Conservation (phyloP, 345 rosid genomes). For the Aethionema arabicum region DNA sequence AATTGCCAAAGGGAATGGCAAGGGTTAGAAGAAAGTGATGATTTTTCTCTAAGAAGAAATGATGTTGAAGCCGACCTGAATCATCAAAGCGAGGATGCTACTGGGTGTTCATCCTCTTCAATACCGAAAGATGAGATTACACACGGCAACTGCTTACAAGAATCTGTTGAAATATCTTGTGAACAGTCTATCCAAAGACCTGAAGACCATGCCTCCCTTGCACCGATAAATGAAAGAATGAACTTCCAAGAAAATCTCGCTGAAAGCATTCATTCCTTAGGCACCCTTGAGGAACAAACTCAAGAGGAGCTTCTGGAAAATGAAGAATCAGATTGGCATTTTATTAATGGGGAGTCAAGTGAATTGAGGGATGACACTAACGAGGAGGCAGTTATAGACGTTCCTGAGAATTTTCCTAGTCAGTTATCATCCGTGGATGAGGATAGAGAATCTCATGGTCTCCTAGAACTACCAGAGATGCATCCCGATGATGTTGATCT, state of each 20-base stretch:
- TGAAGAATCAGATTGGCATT: constrained; percentile 46
- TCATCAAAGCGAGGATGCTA: constrained; percentile 33
- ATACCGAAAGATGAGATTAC: constrained; percentile 35
- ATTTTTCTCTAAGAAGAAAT: constrained; percentile 40
- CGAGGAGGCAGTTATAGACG: constrained; percentile 41
- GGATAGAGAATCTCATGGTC: constrained; percentile 41
- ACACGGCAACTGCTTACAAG: constrained; percentile 24
- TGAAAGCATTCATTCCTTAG: constrained; percentile 39
- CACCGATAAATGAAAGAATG: constrained; percentile 27
- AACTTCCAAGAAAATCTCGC: constrained; percentile 37
- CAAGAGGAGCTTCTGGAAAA: constrained; percentile 43
- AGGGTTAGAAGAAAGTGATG: constrained; percentile 32
- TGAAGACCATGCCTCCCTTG: constrained; percentile 32
- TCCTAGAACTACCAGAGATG: constrained; percentile 43
- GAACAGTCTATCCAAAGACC: constrained; percentile 35
- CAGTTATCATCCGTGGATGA: constrained; percentile 44
- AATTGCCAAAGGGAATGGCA: constrained; percentile 40
- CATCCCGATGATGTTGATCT: constrained; percentile 42
- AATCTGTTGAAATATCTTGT: constrained; percentile 29
- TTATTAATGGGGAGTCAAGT: constrained; percentile 40
- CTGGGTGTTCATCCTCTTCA: constrained; percentile 34
- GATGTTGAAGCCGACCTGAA: constrained; percentile 36
- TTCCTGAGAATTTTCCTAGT: constrained; percentile 41
- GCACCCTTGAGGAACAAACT: constrained; percentile 38
- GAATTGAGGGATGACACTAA: constrained; percentile 42